Percentiles rank a stretch among this genome's conserved stretches.
phyloP scores from a whole-genome alignment of 2,329 filamentous ascomycete genomes.

The Fusarium sterilihyphosum region DNA sequence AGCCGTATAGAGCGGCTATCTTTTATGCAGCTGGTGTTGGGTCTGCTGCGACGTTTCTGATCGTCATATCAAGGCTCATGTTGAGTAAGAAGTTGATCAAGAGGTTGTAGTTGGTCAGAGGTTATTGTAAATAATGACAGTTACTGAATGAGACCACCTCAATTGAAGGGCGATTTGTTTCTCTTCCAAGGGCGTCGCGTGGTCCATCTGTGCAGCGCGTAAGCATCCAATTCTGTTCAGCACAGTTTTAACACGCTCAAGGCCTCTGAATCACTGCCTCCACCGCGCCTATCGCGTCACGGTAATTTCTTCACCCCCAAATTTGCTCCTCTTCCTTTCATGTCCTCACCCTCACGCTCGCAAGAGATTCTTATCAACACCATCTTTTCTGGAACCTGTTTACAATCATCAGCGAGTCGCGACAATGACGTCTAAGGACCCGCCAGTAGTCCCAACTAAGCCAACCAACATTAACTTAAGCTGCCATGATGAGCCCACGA shows the following conservation, averaged over 20 bases:
- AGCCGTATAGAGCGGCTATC: neutral
- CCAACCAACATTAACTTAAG: too few relatives aligned
- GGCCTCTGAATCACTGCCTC: neutral
- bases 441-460: too few relatives aligned
- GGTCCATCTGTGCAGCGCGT: too few relatives aligned
- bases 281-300: too few relatives aligned
- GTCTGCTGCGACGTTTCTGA: neutral
- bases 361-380: neutral
- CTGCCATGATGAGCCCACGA: too few relatives aligned
- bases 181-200: rapidly evolving
- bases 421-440: neutral
- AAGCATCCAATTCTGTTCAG: rapidly evolving
- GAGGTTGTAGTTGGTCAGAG: neutral
- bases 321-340: too few relatives aligned
- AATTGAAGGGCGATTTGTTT: rapidly evolving
- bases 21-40: slow-evolving; percentile 11
- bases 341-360: too few relatives aligned
- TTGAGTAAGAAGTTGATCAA: neutral
- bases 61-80: neutral
- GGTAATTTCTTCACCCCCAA: too few relatives aligned
- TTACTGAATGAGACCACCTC: too few relatives aligned
- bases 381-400: neutral
- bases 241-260: neutral
- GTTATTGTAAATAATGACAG: rapidly evolving
- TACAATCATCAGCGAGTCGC: neutral